Percentiles rank a stretch among this genome's conserved stretches.
Conservation (phyloP, 371 early-diverging fungal species). For the Encephalitozoon intestinalis region DNA sequence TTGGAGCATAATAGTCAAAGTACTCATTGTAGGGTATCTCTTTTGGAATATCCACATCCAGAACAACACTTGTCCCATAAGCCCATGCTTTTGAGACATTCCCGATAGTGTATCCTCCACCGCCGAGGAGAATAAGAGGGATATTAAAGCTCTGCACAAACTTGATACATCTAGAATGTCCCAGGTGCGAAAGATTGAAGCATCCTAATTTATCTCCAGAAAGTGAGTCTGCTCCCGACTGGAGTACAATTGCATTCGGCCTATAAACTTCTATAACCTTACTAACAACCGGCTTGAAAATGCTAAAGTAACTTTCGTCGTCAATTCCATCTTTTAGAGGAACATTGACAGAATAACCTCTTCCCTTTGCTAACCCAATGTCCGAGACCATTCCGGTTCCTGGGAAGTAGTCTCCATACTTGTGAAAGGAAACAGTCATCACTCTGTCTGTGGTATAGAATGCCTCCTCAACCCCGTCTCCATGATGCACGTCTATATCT, state of each 20-base stretch:
- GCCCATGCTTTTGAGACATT: constrained; percentile 91
- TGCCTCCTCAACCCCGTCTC: constrained; percentile 95
- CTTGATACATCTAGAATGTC: constrained; percentile 79
- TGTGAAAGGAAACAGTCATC: constrained; percentile 94
- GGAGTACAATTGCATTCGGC: constrained; percentile 90
- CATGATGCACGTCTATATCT: constrained; percentile 98
- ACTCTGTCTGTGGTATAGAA: constrained; percentile 96
- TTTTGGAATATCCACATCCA: constrained; percentile 50
- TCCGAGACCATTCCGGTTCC: constrained; percentile 76
- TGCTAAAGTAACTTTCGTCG: constrained; percentile 75
- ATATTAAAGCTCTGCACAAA: constrained; percentile 80
- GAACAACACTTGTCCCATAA: constrained; percentile 59
- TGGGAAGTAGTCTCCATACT: constrained; percentile 91
- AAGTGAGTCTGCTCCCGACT: constrained; percentile 97
- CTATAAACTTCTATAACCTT: constrained; percentile 79
- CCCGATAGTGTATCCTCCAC: constrained; percentile 95
- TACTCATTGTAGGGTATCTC: constrained; percentile 59
- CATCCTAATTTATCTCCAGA: constrained; percentile 93
- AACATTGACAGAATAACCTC: constrained; percentile 84
- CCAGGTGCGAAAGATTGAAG: constrained; percentile 76
- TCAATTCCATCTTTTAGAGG: constrained; percentile 91
- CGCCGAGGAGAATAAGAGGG: constrained; percentile 85
- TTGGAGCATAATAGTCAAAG: constrained; percentile 56
- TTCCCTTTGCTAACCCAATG: constrained; percentile 70
- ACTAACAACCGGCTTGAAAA: constrained; percentile 72